Evolutionary conservation across 1,284 basidiomycete species (phyloP).

Genomic region (Testicularia cyperi): DNA sequence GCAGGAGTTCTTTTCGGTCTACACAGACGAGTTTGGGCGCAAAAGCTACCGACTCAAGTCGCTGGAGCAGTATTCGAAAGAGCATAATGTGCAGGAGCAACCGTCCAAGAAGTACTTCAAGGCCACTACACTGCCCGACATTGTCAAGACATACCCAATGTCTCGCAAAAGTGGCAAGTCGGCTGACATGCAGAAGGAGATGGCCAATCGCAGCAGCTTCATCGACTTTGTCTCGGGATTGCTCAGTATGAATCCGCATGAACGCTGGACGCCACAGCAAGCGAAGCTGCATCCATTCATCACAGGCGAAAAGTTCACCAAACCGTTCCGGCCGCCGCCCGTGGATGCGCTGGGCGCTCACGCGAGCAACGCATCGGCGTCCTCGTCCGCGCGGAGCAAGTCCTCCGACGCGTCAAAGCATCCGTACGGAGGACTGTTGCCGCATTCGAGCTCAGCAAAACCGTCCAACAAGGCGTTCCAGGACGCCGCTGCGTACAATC

Average conservation of each 20-base stretch:
- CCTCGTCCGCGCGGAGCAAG: conserved; percentile 9
- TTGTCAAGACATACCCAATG: conserved; percentile 92
- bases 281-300: conserved; percentile 95
- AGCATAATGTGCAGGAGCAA: conserved; percentile 92
- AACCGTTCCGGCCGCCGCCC: conserved; percentile 59
- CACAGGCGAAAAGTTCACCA: conserved; percentile 83
- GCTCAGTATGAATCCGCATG: conserved; percentile 88
- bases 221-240: conserved; percentile 97
- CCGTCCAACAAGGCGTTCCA: conserved; percentile 73
- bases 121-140: conserved; percentile 87
- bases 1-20: conserved; percentile 83
- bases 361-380: conserved; percentile 3
- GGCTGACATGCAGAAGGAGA: conserved; percentile 90
- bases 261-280: conserved; percentile 96
- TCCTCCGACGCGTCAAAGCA: conserved; percentile 67
- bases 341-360: no score
- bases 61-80: conserved; percentile 89
- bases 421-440: conserved; percentile 82
- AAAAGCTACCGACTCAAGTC: conserved; percentile 87
- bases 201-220: conserved; percentile 88
- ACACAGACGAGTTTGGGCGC: conserved; percentile 77
- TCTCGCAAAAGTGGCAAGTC: conserved; percentile 74
- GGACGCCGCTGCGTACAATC: conserved; percentile 90
- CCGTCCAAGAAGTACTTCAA: conserved; percentile 99
- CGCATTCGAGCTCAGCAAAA: conserved; percentile 68